Evolutionary conservation across 2,329 filamentous ascomycete genomes (phyloP).

Genomic region (Rhynchosporium agropyri): DNA sequence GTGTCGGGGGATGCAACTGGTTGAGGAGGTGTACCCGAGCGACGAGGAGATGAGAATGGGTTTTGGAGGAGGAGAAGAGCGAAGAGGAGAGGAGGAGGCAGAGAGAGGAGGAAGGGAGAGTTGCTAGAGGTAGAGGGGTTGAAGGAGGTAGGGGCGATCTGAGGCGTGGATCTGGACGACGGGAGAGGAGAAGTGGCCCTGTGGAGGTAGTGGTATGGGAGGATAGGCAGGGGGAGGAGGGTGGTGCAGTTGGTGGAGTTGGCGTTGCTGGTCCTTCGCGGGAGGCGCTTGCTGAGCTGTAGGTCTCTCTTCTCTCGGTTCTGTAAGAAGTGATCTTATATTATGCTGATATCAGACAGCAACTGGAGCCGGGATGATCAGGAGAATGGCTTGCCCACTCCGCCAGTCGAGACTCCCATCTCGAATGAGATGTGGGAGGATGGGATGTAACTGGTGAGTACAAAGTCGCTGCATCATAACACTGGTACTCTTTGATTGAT

Average conservation of each 20-base stretch:
- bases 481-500: not conserved
- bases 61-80: not conserved
- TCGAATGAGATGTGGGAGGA: not conserved
- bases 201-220: not conserved
- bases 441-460: not conserved
- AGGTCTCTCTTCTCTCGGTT: not conserved
- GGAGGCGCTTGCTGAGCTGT: not conserved
- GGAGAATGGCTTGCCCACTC: not conserved
- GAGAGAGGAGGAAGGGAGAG: too few species aligned
- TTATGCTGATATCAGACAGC: not conserved
- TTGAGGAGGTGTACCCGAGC: too few species aligned
- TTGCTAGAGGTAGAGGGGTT: not conserved
- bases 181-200: not conserved
- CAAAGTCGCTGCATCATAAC: not conserved
- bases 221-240: not conserved
- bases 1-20: not conserved
- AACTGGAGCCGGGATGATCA: not conserved
- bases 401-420: not conserved
- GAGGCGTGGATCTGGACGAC: too few species aligned
- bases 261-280: not conserved
- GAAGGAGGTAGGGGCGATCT: not conserved
- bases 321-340: not conserved
- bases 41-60: not conserved
- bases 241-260: not conserved
- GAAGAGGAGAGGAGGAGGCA: not conserved